Evolutionary conservation across 345 rosid species (phyloP), one percentile per base, ranked within the genome.

Genomic region (Heritiera fomes): DNA sequence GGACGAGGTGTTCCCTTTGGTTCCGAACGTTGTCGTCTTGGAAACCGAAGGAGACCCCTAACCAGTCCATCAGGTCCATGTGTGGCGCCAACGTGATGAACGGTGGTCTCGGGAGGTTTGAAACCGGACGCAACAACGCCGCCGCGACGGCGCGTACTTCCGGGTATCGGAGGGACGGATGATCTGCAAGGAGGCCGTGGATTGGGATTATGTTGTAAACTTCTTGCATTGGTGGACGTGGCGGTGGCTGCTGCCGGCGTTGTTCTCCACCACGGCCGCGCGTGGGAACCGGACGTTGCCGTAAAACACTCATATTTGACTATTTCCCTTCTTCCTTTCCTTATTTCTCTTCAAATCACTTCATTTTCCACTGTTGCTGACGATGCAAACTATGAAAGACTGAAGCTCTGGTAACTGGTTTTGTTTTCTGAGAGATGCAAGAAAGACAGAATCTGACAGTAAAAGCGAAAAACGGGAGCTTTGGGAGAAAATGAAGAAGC

Each of bases 1-100:
- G 98, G 28, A 94, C 98, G 64, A 94, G 80, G 83, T 94, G 90
- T 82, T 94, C 98, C 70, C 98, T 56, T 84, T 94, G 98, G 84
- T 94, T 92, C 83, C 89, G 70, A 1, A 92, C 94, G 89, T 84
- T 94, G 75, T 88, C 98, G 15, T 64, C 75, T 60, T 92, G 98
- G 79, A 94, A 94, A 13, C 98, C 97, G 66, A 92, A 94, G 46
- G 84, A 82, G 23, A 61, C 34, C 1, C 90, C 91, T 7, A 94
- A 79, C 98, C 97, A 94, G 88, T 94, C 98, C 84, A 94, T 75
- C 75, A 92, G 75, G 90, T 94, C 98, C 90, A 65, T 32, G 73
- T 82, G 84, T 5, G 86, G 71, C 53, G 81, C 80, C 90, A 89
- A 86, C 20, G 71, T 53, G 9, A 80, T 67, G 75, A 79, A 90